Evolutionary conservation across 805 yeast genomes (phyloP), one percentile per base, ranked within the genome.

Genomic region (Clavispora carvajalis): DNA sequence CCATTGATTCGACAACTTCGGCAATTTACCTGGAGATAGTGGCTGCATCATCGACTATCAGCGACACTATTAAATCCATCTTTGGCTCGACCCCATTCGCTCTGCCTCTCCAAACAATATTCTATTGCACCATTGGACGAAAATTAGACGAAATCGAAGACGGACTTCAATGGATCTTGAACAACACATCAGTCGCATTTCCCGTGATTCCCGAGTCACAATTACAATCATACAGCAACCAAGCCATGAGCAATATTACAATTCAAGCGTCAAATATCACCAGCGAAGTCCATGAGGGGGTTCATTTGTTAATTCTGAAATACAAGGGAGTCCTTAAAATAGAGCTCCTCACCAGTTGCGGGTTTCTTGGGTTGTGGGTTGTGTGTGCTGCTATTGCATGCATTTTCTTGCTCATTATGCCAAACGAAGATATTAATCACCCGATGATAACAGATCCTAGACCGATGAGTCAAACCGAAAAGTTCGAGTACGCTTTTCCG

Each of bases 121-220:
- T 90, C 4, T 79, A 81, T 23, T 91, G 99, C 63, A 77, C 86
- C 3, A 68, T 93, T 28, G 91, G 86, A 13, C 69, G 82, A 36
- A 93, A 91, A 52, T 58, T 91, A 6, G 69, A 69, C 11, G 69
- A 73, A 17, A 66, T 88, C 2, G 85, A 85, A 47, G 55, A 74
- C 22, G 98, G 95, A 0, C 61, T 90, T 40, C 74, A 80, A 2
- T 93, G 97, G 97, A 64, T 89, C 1, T 69, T 82, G 49, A 65
- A 81, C 25, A 68, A 85, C 46, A 69, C 89, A 3, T 68, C 17
- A 2, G 7, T 39, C 2, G 5, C 3, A 13, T 22, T 34, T 9
- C 35, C 42, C 7, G 3, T 12, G 24, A 19, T 31, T 16, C 11
- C 29, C n/a, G 17, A 21, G 7, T 12, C 17, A n/a, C 7, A 21